Base-by-base conservation (phyloP, 2,329 filamentous ascomycete genomes). In the Cercospora sojina region DNA sequence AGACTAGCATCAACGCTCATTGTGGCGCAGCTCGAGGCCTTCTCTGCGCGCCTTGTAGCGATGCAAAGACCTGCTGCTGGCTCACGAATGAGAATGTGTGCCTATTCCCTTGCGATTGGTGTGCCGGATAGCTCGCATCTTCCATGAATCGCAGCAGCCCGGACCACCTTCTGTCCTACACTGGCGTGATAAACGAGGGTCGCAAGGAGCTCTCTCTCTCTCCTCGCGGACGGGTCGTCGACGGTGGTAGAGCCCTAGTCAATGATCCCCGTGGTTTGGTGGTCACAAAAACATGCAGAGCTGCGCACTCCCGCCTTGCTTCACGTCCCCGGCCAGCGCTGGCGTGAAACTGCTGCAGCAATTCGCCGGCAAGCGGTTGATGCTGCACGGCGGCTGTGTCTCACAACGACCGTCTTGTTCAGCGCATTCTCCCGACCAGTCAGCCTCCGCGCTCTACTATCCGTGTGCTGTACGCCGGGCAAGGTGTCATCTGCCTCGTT, bases 61-160 rank as follows among this genome's bases (percentile, higher is more conserved):
- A 67, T 66, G 62, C 65, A 57, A 66, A 67, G 66, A 66, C 58
- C 61, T 65, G 66, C 66, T 53, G 43, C 43, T 47, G 66, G 67
- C 64, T 77, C 74, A 77, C 73, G 70, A 71, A 64, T 68, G 64
- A 58, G 71, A 73, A 69, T 69, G 70, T 62, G 74, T 77, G 69
- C 74, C 77, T 70, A 78, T 76, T 69, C 77, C 76, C 74, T 73
- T 77, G 70, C 74, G 75, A 74, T 73, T 70, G 67, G 69, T 71
- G 62, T 75, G 71, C 68, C 70, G 69, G 66, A 71, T 67, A 43
- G 68, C 69, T 67, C 73, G 72, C 72, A 73, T 65, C 32, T 65
- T 51, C 57, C 65, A 68, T 67, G 65, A 62, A 64, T 51, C 56
- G 57, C 58, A 60, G 64, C 69, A 55, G 25, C 47, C 51, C 62